phyloP scores from a whole-genome alignment of 2,329 filamentous ascomycete genomes.

The Chrysosporium queenslandicum region DNA sequence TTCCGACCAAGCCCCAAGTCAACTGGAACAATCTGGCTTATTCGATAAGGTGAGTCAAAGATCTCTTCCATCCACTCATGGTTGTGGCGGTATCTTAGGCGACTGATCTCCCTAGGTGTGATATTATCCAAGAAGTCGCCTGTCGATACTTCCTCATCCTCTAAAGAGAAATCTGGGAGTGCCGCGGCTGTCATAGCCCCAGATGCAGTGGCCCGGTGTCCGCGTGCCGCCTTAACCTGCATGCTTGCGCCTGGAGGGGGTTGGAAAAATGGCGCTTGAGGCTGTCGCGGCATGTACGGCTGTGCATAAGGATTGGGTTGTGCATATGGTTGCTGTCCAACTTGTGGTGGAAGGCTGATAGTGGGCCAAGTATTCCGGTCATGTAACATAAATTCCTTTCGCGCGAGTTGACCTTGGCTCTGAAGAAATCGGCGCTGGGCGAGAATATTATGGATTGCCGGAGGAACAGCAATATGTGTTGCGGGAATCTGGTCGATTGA shows the following conservation, averaged over 20 bases:
- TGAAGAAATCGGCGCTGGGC: constrained; percentile 48
- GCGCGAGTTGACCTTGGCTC: constrained; percentile 68
- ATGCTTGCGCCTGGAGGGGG: constrained; percentile 24
- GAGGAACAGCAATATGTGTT: constrained; percentile 43
- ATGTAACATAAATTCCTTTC: constrained; percentile 89
- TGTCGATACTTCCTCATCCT: constrained; percentile 79
- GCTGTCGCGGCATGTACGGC: constrained; percentile 31
- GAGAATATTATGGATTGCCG: constrained; percentile 34
- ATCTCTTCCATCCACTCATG: constrained; percentile 99
- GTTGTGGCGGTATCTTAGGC: constrained; percentile 80
- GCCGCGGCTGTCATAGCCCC: constrained; percentile 28
- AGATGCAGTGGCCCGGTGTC: constrained; percentile 34
- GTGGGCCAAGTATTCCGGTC: constrained; percentile 86
- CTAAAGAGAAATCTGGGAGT: constrained; percentile 46
- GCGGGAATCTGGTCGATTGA: constrained; percentile 62
- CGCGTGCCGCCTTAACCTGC: constrained; percentile 32
- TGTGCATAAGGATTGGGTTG: constrained; percentile 36
- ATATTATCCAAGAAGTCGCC: constrained; percentile 86
- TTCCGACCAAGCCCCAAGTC: constrained; percentile 78
- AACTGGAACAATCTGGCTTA: constrained; percentile 72
- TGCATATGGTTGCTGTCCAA: constrained; percentile 43
- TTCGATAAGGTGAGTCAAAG: constrained; percentile 77
- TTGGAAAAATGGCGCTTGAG: constrained; percentile 24
- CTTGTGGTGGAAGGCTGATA: constrained; percentile 56
- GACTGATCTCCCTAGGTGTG: constrained; percentile 79